Evolutionary conservation across 805 yeast species (phyloP).

Genomic region (Yarrowia sp.): DNA sequence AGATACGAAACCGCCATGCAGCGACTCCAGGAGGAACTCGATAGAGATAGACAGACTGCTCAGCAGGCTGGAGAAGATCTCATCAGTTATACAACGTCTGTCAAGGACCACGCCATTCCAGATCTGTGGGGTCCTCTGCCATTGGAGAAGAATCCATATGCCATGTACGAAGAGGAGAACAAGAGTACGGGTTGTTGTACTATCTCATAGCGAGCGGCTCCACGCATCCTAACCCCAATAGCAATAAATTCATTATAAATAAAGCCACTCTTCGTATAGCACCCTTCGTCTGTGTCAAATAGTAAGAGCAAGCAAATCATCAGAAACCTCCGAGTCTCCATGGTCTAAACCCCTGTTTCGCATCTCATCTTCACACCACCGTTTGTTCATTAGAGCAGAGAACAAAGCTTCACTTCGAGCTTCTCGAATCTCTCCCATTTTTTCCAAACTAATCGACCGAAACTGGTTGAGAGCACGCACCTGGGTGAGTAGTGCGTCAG

Average conservation of each 20-base stretch:
- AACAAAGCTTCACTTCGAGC: background rate
- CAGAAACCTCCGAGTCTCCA: background rate
- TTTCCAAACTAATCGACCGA: constrained; percentile 10
- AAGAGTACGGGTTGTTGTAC: background rate
- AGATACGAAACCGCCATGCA: background rate
- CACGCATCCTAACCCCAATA: too few relatives aligned
- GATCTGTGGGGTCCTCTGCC: constrained; percentile 14
- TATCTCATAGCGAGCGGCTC: background rate
- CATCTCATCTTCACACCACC: constrained; percentile 15
- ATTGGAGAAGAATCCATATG: background rate
- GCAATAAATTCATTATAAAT: too few relatives aligned
- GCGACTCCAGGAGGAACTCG: background rate
- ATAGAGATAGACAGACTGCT: background rate
- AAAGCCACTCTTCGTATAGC: background rate
- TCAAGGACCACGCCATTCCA: background rate
- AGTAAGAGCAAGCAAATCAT: background rate
- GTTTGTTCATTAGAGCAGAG: background rate
- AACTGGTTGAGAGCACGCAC: background rate
- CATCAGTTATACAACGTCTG: background rate
- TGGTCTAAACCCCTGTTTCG: background rate
- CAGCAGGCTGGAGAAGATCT: background rate
- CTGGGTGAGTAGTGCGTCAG: background rate
- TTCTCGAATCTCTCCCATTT: constrained; percentile 4
- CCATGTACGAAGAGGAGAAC: background rate
- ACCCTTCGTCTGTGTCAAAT: background rate